A percentile compares a stretch with the other conserved stretches of the same genome.
These are phyloP conservation scores for Mycogone perniciosa DNA, from an alignment of 2,329 filamentous ascomycete genomes.

Conservation along the genomic window DNA sequence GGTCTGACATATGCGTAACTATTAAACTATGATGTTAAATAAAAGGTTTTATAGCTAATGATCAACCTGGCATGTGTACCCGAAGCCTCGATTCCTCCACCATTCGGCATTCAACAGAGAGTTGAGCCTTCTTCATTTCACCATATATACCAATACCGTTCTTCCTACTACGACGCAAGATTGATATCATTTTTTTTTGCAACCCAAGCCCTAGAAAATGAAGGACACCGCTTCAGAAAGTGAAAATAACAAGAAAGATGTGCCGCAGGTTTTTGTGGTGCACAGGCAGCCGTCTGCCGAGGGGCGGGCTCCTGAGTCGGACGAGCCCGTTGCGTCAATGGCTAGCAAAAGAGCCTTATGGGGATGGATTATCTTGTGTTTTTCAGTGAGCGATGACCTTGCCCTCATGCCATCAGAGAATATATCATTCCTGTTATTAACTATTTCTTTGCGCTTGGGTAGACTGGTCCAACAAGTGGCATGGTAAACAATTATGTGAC, in stretches of 20 bases:
- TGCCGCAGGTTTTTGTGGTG: background rate
- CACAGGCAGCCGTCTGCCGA: background rate
- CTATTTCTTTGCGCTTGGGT: background rate
- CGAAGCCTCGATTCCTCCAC: too few relatives aligned
- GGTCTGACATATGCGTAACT: too few relatives aligned
- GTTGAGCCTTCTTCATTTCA: too few relatives aligned
- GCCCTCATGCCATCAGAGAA: background rate
- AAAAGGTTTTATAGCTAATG: too few relatives aligned
- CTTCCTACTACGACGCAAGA: too few relatives aligned
- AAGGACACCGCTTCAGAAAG: too few relatives aligned
- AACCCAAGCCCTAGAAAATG: too few relatives aligned
- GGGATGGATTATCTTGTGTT: slow-evolving; percentile 17
- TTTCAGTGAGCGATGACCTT: slow-evolving; percentile 9
- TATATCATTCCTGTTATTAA: background rate
- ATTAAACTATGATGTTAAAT: too few relatives aligned
- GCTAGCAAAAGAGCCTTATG: slow-evolving; percentile 13
- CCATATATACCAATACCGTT: too few relatives aligned
- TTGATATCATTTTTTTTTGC: too few relatives aligned
- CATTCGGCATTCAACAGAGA: too few relatives aligned
- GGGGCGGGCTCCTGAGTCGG: background rate
- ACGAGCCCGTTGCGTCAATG: background rate
- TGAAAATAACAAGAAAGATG: background rate
- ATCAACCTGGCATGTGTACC: too few relatives aligned
- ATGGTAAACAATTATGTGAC: slow-evolving; percentile 18
- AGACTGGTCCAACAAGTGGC: slow-evolving; percentile 16